Percentiles rank a stretch among this genome's conserved stretches.
phyloP scores from a whole-genome alignment of 495 filamentous ascomycete genomes.

The Chaetomium tenue region DNA sequence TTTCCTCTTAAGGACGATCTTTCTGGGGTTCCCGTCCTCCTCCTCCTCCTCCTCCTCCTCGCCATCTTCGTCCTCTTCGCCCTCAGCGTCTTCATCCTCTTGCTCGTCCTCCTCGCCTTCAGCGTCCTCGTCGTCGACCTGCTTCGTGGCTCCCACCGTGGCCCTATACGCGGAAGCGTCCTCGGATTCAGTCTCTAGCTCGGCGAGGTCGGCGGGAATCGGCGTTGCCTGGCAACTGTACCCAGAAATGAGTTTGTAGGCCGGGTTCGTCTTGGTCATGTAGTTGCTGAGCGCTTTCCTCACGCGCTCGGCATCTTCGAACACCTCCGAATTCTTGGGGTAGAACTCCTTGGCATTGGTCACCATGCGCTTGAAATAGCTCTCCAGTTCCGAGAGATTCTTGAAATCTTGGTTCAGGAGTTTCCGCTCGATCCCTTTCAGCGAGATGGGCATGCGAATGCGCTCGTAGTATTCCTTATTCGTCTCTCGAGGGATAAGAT shows the following conservation, averaged over 20 bases:
- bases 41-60: constrained; percentile 35
- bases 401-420: constrained; percentile 61
- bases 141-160: neutral
- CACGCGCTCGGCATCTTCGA: constrained; percentile 71
- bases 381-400: constrained; percentile 62
- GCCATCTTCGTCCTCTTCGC: constrained; percentile 37
- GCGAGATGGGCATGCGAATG: constrained; percentile 70
- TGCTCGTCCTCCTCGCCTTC: constrained; percentile 34
- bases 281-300: constrained; percentile 71
- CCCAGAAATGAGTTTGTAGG: constrained; percentile 55
- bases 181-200: constrained; percentile 33
- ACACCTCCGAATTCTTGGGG: constrained; percentile 60
- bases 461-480: constrained; percentile 71
- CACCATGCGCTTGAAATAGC: constrained; percentile 74
- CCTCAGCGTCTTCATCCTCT: constrained; percentile 30
- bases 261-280: constrained; percentile 73
- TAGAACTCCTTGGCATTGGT: constrained; percentile 74
- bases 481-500: constrained; percentile 59
- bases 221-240: constrained; percentile 66
- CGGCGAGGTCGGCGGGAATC: constrained; percentile 45
- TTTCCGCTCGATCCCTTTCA: constrained; percentile 72
- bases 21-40: constrained; percentile 33
- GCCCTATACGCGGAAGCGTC: constrained; percentile 24
- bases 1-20: constrained; percentile 35
- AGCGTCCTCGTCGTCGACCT: constrained; percentile 27